Evolutionary conservation across 106 monocot species (phyloP).

Genomic region (Vanilla planifolia): DNA sequence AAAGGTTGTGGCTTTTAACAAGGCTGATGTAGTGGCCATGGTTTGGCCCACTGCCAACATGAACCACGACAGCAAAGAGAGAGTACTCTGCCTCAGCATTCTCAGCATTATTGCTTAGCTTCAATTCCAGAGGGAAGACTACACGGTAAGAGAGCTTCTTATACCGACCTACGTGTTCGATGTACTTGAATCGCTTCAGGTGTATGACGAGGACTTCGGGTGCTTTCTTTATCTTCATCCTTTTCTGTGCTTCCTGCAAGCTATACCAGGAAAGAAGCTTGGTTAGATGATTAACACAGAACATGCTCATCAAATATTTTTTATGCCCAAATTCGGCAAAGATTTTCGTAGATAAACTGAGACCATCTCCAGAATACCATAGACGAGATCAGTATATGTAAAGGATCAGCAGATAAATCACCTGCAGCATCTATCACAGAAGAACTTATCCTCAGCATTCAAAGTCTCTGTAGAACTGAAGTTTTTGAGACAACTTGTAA

Average conservation of each 20-base stretch:
- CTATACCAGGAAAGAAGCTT: conserved; percentile 8
- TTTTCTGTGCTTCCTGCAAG: conserved; percentile 53
- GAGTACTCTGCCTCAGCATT: conserved; percentile 35
- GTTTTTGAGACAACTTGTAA: conserved; percentile 59
- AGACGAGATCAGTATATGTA: not conserved
- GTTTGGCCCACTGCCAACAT: conserved; percentile 48
- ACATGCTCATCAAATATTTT: not conserved
- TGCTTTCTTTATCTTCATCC: conserved; percentile 53
- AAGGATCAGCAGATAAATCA: not conserved
- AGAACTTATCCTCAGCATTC: conserved; percentile 62
- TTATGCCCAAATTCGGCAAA: not conserved
- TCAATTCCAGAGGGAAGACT: conserved; percentile 41
- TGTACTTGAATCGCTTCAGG: conserved; percentile 51
- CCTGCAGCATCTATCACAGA: conserved; percentile 64
- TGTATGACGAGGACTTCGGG: conserved; percentile 42
- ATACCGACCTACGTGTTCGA: conserved; percentile 40
- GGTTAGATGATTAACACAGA: not conserved
- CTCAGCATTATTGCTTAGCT: conserved; percentile 29
- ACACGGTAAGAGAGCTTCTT: conserved; percentile 45
- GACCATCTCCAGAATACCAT: not conserved
- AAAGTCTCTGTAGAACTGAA: conserved; percentile 59
- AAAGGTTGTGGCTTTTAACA: conserved; percentile 29
- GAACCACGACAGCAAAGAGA: conserved; percentile 41
- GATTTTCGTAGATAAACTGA: not conserved
- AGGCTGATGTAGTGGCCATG: conserved; percentile 53